phyloP scores from a whole-genome alignment of 1,284 basidiomycete genomes.

The Lignosus rhinocerotis region DNA sequence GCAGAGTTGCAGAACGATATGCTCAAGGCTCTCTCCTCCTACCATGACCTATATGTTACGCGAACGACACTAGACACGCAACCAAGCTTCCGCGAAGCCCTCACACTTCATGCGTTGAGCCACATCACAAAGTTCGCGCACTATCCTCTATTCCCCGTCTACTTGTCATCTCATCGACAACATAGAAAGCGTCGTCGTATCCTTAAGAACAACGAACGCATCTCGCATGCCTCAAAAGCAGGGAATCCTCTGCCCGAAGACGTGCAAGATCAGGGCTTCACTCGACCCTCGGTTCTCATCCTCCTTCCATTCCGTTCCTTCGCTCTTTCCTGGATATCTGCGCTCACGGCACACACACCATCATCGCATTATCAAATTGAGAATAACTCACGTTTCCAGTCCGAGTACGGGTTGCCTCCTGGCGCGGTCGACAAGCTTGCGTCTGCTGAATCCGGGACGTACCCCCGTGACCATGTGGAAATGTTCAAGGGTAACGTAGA shows the following conservation, averaged over 20 bases:
- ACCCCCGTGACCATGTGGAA: slow-evolving; percentile 89
- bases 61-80: slow-evolving; percentile 56
- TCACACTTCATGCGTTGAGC: slow-evolving; percentile 78
- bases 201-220: slow-evolving; percentile 93
- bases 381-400: slow-evolving; percentile 80
- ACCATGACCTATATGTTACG: slow-evolving; percentile 77
- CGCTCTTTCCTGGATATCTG: slow-evolving; percentile 78
- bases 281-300: slow-evolving; percentile 91
- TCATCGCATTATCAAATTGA: slow-evolving; percentile 74
- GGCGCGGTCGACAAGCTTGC: slow-evolving; percentile 84
- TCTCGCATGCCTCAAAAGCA: slow-evolving; percentile 66
- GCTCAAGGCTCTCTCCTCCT: slow-evolving; percentile 61
- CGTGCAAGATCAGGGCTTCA: slow-evolving; percentile 96
- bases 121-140: slow-evolving; percentile 78
- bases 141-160: background rate
- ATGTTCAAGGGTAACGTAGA: slow-evolving; percentile 98
- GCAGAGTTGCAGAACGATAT: slow-evolving; percentile 63
- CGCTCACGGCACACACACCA: slow-evolving; percentile 70
- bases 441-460: slow-evolving; percentile 69
- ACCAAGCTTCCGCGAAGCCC: slow-evolving; percentile 59
- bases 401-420: slow-evolving; percentile 83
- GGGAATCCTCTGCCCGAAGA: slow-evolving; percentile 62
- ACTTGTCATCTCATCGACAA: slow-evolving; percentile 15
- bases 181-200: slow-evolving; percentile 86
- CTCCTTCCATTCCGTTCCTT: slow-evolving; percentile 92